Evolutionary conservation across 2,329 filamentous ascomycete species (phyloP).

Genomic region (Mariannaea sp.): DNA sequence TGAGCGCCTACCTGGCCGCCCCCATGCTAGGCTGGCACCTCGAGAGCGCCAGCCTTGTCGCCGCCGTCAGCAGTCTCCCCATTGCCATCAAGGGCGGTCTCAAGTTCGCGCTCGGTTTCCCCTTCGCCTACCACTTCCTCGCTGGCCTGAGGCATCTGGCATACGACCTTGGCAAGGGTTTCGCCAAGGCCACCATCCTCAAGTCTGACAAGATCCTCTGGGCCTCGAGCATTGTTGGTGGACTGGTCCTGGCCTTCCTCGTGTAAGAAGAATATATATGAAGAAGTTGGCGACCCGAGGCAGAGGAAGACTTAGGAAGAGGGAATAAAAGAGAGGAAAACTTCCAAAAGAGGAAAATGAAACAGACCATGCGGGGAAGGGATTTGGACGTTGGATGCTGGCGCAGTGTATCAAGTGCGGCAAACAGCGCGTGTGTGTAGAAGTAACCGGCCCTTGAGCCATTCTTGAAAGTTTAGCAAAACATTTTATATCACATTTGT

Average conservation of each 20-base stretch:
- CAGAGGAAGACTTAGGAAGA: background rate
- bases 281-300: too few relatives aligned
- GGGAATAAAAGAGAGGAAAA: background rate
- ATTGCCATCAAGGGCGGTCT: slow-evolving; percentile 61
- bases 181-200: slow-evolving; percentile 53
- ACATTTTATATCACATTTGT: slow-evolving; percentile 19
- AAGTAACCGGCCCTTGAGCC: slow-evolving; percentile 17
- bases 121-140: slow-evolving; percentile 62
- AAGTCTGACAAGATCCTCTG: slow-evolving; percentile 55
- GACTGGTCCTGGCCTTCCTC: slow-evolving; percentile 54
- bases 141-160: slow-evolving; percentile 61
- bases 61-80: slow-evolving; percentile 63
- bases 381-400: background rate
- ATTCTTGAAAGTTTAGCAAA: slow-evolving; percentile 18
- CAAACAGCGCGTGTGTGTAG: slow-evolving; percentile 18
- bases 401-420: slow-evolving; percentile 3
- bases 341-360: too few relatives aligned
- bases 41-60: slow-evolving; percentile 63
- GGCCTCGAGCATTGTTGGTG: slow-evolving; percentile 50
- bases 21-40: slow-evolving; percentile 71
- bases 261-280: slow-evolving; percentile 44
- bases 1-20: slow-evolving; percentile 77
- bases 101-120: slow-evolving; percentile 63
- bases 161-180: slow-evolving; percentile 58
- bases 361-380: background rate